Percentiles rank a stretch among this genome's conserved stretches.
Evolutionary conservation across 164 flowering plant species (phyloP).

Genomic region (Annona cherimola): DNA sequence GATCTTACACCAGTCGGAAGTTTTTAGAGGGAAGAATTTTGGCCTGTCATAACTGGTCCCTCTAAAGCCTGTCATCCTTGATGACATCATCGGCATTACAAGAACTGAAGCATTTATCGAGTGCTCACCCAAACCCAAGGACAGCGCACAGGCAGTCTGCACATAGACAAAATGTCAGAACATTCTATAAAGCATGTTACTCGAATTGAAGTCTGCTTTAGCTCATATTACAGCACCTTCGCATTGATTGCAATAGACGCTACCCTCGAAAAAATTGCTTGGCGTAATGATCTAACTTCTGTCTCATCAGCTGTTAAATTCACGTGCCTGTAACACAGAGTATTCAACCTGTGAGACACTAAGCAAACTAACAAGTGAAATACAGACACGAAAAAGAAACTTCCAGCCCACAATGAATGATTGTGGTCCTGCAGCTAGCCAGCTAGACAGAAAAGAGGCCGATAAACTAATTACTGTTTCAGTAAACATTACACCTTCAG

Average conservation of each 20-base stretch:
- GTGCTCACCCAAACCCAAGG: constrained; percentile 82
- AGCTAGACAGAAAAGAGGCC: not conserved
- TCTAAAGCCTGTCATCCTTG: constrained; percentile 87
- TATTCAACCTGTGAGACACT: not conserved
- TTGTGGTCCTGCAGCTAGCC: not conserved
- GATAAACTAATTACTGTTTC: too few species aligned
- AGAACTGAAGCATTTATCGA: constrained; percentile 79
- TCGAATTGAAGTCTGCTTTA: not conserved
- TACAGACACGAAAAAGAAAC: not conserved
- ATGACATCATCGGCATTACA: constrained; percentile 96
- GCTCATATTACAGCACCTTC: constrained; percentile 41
- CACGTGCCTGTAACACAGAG: constrained; percentile 30
- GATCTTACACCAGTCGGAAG: constrained; percentile 57
- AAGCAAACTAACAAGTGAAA: not conserved
- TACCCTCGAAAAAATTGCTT: constrained; percentile 32
- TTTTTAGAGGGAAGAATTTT: constrained; percentile 43
- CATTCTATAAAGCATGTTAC: not conserved
- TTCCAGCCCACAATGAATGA: not conserved
- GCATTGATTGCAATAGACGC: constrained; percentile 42
- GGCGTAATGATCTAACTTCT: constrained; percentile 36
- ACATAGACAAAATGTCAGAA: constrained; percentile 6
- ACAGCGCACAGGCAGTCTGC: constrained; percentile 68
- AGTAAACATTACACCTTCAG: too few species aligned
- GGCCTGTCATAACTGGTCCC: constrained; percentile 50
- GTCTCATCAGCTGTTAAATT: constrained; percentile 34